Percentiles rank a stretch among this genome's conserved stretches.
Conservation (phyloP, 148 eudicot species). For the Vaccinium macrocarpon region DNA sequence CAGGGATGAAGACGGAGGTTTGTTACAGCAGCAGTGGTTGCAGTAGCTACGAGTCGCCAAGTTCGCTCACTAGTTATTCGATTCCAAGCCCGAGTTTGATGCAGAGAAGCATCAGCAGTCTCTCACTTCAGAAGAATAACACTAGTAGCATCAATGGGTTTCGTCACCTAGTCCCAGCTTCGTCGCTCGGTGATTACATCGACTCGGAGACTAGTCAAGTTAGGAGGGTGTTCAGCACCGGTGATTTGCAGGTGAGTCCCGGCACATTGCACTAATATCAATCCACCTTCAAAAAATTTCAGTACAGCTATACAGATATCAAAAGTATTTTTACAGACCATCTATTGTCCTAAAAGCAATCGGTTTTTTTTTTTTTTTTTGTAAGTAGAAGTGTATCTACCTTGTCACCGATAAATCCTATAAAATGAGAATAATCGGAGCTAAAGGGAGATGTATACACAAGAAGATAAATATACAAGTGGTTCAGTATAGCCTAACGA, state of each 20-base stretch:
- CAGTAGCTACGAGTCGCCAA: slow-evolving; percentile 39
- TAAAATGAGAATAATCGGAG: too few species aligned
- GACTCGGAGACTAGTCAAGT: slow-evolving; percentile 34
- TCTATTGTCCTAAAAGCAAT: not conserved
- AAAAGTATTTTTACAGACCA: not conserved
- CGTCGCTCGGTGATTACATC: slow-evolving; percentile 20
- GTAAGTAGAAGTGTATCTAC: too few species aligned
- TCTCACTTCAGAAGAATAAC: slow-evolving; percentile 42
- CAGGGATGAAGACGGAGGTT: slow-evolving; percentile 12
- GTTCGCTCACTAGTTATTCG: slow-evolving; percentile 21
- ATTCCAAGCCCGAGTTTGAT: slow-evolving; percentile 29
- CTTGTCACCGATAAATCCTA: too few species aligned
- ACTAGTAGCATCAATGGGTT: slow-evolving; percentile 11
- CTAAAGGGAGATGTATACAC: too few species aligned
- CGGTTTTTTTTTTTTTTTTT: not conserved
- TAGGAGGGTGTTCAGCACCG: slow-evolving; percentile 51
- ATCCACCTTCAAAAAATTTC: not conserved
- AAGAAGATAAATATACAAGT: too few species aligned
- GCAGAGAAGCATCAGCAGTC: slow-evolving; percentile 43
- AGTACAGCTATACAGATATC: not conserved
- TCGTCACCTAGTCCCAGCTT: slow-evolving; percentile 24
- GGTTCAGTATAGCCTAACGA: too few species aligned
- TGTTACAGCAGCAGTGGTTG: slow-evolving; percentile 29
- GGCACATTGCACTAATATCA: not conserved
- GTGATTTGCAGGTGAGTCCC: slow-evolving; percentile 49